A percentile compares a stretch with the other conserved stretches of the same genome.
Conservation (phyloP, 2,329 filamentous ascomycete genomes). For the Neurospora sp. region DNA sequence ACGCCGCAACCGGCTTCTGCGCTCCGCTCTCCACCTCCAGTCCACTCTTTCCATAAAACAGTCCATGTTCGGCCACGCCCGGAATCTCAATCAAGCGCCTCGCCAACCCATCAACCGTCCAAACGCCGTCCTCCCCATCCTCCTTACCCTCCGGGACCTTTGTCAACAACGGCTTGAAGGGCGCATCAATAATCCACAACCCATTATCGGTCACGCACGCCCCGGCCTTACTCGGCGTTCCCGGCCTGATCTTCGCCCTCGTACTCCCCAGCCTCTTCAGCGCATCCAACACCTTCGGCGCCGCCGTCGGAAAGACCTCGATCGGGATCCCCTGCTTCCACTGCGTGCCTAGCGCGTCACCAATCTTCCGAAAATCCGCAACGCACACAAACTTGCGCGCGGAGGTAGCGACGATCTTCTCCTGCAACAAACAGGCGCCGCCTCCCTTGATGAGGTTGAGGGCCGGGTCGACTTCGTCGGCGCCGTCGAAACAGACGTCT, state of each 20-base stretch:
- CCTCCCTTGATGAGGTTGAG: constrained; percentile 97
- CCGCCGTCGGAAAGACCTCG: constrained; percentile 81
- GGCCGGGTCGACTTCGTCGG: constrained; percentile 90
- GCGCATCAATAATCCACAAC: constrained; percentile 87
- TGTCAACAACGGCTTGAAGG: constrained; percentile 63
- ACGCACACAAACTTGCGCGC: constrained; percentile 74
- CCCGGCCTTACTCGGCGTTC: constrained; percentile 67
- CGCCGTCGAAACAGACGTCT: constrained; percentile 91
- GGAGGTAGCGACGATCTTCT: constrained; percentile 85
- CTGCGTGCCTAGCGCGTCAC: constrained; percentile 45
- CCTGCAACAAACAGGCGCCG: constrained; percentile 94
- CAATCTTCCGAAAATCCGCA: constrained; percentile 77
- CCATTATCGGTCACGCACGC: constrained; percentile 74
- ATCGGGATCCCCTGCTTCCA: constrained; percentile 85
- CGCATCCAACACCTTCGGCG: constrained; percentile 63
- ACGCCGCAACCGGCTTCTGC: constrained; percentile 86
- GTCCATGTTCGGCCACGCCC: constrained; percentile 83
- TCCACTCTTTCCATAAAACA: constrained; percentile 80
- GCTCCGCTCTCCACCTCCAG: constrained; percentile 60
- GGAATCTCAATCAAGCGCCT: constrained; percentile 59
- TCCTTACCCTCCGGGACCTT: constrained; percentile 23
- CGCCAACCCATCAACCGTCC: constrained; percentile 72
- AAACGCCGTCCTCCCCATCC: constrained; percentile 55
- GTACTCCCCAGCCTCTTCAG: constrained; percentile 65
- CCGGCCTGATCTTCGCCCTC: constrained; percentile 61